These are phyloP conservation scores for Rosa lucieae DNA, from an alignment of 306 rosid species.

Conservation along the genomic window DNA sequence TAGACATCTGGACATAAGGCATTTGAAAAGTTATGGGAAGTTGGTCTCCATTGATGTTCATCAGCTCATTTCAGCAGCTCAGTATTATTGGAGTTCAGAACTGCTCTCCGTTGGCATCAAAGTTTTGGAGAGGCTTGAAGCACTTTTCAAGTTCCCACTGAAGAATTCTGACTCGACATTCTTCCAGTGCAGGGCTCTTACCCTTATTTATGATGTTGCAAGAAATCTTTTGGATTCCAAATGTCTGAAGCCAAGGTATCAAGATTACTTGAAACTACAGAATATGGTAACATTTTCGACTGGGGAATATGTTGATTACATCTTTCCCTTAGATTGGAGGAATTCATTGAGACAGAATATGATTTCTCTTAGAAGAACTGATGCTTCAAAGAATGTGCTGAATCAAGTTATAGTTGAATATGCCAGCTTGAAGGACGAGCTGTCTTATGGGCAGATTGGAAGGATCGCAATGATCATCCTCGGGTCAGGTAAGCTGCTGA, in stretches of 20 bases:
- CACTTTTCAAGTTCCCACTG: constrained; percentile 29
- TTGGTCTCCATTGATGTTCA: constrained; percentile 36
- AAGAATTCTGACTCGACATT: constrained; percentile 17
- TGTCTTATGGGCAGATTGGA: constrained; percentile 55
- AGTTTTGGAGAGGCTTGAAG: constrained; percentile 50
- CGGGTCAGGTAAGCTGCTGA: constrained; percentile 33
- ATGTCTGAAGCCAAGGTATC: constrained; percentile 14
- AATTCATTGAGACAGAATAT: constrained; percentile 31
- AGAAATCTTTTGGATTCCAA: constrained; percentile 43
- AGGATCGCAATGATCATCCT: constrained; percentile 43
- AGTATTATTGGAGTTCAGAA: constrained; percentile 56
- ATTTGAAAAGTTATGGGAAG: constrained; percentile 37
- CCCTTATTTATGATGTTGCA: constrained; percentile 45
- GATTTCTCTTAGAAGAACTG: constrained; percentile 44
- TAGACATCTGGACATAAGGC: constrained; percentile 26
- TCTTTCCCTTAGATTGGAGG: constrained; percentile 49
- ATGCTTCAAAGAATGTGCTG: constrained; percentile 29
- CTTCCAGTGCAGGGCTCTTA: constrained; percentile 34
- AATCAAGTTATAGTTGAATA: constrained; percentile 31
- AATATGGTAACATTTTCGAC: constrained; percentile 21
- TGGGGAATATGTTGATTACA: constrained; percentile 11
- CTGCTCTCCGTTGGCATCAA: constrained; percentile 43
- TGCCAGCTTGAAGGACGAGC: constrained; percentile 3
- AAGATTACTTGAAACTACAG: constrained; percentile 18
- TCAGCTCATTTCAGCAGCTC: constrained; percentile 39